Evolutionary conservation across 2,329 filamentous ascomycete species (phyloP).

Genomic region (Fusarium newnesense): DNA sequence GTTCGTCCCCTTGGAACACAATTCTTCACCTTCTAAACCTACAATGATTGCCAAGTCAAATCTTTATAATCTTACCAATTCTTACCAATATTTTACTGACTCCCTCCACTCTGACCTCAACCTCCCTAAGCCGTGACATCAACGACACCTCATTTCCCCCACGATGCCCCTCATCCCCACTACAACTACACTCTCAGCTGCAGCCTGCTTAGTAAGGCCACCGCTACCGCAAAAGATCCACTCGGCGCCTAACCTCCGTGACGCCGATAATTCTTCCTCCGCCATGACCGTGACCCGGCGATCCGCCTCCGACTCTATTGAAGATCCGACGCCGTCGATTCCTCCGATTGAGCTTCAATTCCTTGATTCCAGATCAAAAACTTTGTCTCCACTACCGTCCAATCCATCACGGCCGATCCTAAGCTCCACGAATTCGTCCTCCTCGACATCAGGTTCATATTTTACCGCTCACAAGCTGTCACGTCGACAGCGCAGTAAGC

Average conservation of each 20-base stretch:
- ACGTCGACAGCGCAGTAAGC: constrained; percentile 32
- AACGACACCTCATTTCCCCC: neutral
- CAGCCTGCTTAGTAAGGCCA: constrained; percentile 35
- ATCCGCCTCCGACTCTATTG: constrained; percentile 18
- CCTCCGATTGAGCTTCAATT: constrained; percentile 22
- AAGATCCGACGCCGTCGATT: constrained; percentile 9
- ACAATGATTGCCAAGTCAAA: neutral
- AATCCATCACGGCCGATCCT: neutral
- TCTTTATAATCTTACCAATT: constrained; percentile 9
- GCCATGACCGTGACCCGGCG: constrained; percentile 16
- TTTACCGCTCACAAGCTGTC: constrained; percentile 17
- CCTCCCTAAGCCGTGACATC: constrained; percentile 15
- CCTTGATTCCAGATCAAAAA: neutral
- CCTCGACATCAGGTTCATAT: constrained; percentile 2
- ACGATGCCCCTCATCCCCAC: constrained; percentile 33
- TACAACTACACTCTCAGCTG: constrained; percentile 6
- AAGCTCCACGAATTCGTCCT: neutral
- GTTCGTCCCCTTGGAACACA: neutral
- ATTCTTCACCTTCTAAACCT: neutral
- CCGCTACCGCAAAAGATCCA: constrained; percentile 16
- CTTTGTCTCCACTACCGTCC: neutral
- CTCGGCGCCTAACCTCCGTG: constrained; percentile 11
- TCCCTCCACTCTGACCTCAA: neutral
- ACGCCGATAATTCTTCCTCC: constrained; percentile 23
- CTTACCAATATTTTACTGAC: constrained; percentile 3